Percentiles rank a stretch among this genome's conserved stretches.
These are phyloP conservation scores for Tetrahymena elliotti DNA, from an alignment of 73 alveolate species.

Conservation along the genomic window DNA sequence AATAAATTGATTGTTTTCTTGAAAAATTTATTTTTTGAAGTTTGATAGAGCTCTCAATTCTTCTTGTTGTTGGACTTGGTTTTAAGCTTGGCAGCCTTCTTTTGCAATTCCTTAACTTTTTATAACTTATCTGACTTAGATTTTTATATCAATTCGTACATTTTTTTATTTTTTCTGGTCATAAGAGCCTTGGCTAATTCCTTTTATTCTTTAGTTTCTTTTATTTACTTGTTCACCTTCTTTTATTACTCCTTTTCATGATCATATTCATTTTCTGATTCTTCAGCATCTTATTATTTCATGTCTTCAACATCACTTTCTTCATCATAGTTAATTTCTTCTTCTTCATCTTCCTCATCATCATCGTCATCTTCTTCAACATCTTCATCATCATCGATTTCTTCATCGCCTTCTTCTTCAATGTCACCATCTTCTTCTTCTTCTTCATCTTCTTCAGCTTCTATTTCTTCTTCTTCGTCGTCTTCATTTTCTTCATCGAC, in stretches of 20 bases:
- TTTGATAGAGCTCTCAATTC: background rate
- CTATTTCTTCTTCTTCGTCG: constrained; percentile 55
- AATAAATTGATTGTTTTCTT: background rate
- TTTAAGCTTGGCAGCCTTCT: constrained; percentile 10
- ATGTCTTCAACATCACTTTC: constrained; percentile 28
- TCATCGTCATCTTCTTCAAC: constrained; percentile 41
- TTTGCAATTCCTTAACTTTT: constrained; percentile 5
- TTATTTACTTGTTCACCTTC: constrained; percentile 13
- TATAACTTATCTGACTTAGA: constrained; percentile 7
- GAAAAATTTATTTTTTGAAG: background rate
- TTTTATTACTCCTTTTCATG: background rate
- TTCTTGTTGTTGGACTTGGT: background rate
- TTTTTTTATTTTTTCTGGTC: constrained; percentile 28
- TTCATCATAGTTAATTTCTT: background rate
- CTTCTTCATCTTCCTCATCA: constrained; percentile 1
- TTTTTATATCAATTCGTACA: constrained; percentile 27
- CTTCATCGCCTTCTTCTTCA: constrained; percentile 57
- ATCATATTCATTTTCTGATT: constrained; percentile 25
- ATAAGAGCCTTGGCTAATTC: constrained; percentile 36
- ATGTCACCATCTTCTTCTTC: constrained; percentile 15
- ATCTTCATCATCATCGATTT: constrained; percentile 51
- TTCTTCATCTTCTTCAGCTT: constrained; percentile 57
- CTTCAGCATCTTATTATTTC: constrained; percentile 12
- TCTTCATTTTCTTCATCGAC: constrained; percentile 36
- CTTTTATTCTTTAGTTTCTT: constrained; percentile 1